A percentile compares a stretch with the other conserved stretches of the same genome.
Conservation (phyloP, 1,139 yeast species). For the Blastobotrys serpentis region DNA sequence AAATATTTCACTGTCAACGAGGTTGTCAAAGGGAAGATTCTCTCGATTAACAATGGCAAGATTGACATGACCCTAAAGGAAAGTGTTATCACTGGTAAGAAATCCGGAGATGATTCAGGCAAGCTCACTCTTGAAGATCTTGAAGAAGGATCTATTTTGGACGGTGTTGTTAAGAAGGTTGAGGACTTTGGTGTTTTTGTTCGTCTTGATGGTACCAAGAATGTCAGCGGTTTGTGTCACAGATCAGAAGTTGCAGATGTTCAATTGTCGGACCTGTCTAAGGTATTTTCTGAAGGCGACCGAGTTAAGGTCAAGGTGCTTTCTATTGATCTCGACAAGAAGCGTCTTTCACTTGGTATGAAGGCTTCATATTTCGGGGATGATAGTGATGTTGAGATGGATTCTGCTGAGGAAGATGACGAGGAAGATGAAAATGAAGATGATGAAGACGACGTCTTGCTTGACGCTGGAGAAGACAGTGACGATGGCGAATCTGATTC, state of each 20-base stretch:
- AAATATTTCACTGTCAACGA: constrained; percentile 68
- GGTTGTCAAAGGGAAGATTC: constrained; percentile 71
- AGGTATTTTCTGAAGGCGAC: constrained; percentile 83
- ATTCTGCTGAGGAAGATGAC: constrained; percentile 38
- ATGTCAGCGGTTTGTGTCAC: constrained; percentile 85
- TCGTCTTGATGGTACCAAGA: constrained; percentile 68
- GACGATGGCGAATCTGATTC: constrained; percentile 37
- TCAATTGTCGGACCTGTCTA: constrained; percentile 49
- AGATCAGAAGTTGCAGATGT: constrained; percentile 79
- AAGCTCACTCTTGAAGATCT: constrained; percentile 62
- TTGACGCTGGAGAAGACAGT: constrained; percentile 34
- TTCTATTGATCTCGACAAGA: constrained; percentile 60
- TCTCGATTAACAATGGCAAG: constrained; percentile 53
- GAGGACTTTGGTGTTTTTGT: constrained; percentile 92
- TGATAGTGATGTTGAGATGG: constrained; percentile 41
- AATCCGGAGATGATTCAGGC: constrained; percentile 39
- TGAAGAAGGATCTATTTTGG: constrained; percentile 64
- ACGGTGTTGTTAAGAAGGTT: constrained; percentile 71
- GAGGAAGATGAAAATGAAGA: constrained; percentile 36
- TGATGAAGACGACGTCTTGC: constrained; percentile 31
- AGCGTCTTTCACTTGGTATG: constrained; percentile 83
- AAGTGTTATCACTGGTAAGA: constrained; percentile 72
- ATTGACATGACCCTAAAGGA: constrained; percentile 79
- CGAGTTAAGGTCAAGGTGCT: constrained; percentile 81
- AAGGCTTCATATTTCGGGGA: constrained; percentile 82